Evolutionary conservation across 768 basidiomycete species (phyloP).

Genomic region (Boletus vermiculosoides): DNA sequence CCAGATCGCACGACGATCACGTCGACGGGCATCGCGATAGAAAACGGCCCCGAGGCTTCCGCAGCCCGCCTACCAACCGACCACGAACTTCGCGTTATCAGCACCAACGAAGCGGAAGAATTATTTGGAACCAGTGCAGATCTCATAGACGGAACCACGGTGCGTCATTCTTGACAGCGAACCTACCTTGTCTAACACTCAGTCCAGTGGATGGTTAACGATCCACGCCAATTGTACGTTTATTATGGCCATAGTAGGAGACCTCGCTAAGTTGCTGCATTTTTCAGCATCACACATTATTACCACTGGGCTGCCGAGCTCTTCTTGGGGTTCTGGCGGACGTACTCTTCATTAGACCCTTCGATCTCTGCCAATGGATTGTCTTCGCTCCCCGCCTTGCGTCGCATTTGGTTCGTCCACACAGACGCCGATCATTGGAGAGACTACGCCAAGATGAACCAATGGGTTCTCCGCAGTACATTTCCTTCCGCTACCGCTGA

Average conservation of each 20-base stretch:
- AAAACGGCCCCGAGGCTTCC: constrained; percentile 54
- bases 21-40: constrained; percentile 63
- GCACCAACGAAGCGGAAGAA: constrained; percentile 58
- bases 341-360: constrained; percentile 80
- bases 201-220: constrained; percentile 73
- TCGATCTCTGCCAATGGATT: constrained; percentile 62
- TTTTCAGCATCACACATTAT: constrained; percentile 77
- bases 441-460: constrained; percentile 90
- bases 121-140: constrained; percentile 75
- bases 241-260: too few relatives aligned
- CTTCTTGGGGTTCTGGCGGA: constrained; percentile 89
- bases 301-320: constrained; percentile 94
- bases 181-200: constrained; percentile 3
- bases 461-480: constrained; percentile 74
- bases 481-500: constrained; percentile 83
- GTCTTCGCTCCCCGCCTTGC: constrained; percentile 69
- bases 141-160: constrained; percentile 75
- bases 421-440: constrained; percentile 79
- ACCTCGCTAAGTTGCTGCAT: not conserved
- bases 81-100: constrained; percentile 75
- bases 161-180: constrained; percentile 30
- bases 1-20: constrained; percentile 69
- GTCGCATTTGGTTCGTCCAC: constrained; percentile 75
- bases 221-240: constrained; percentile 79
- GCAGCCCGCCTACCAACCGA: constrained; percentile 68